Conservation (phyloP, 129 eudicot genomes). For the Lactuca saligna region DNA sequence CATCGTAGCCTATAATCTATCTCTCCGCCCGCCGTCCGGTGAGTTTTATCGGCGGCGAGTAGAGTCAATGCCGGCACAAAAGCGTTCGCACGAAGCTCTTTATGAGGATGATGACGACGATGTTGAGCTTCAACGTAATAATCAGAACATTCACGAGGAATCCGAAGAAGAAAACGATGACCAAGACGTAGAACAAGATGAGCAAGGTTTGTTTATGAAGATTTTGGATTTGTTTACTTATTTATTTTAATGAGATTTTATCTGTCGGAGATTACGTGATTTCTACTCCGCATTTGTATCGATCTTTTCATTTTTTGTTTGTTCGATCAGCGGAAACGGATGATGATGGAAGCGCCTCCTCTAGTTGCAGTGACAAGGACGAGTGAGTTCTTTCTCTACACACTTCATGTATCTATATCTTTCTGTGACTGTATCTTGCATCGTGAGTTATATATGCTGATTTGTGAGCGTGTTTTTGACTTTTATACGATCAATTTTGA, state of each 20-base stretch:
- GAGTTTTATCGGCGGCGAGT: slow-evolving; percentile 26
- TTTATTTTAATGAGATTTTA: neutral
- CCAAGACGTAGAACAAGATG: slow-evolving; percentile 24
- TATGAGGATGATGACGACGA: slow-evolving; percentile 29
- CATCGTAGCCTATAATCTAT: slow-evolving; percentile 25
- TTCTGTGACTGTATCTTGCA: slow-evolving; percentile 1
- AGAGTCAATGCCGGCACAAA: slow-evolving; percentile 45
- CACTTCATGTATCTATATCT: slow-evolving; percentile 7
- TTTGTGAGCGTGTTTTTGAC: slow-evolving; percentile 23
- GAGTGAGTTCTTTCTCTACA: slow-evolving; percentile 44
- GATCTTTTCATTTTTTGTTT: slow-evolving; percentile 20
- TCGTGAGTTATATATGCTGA: slow-evolving; percentile 14
- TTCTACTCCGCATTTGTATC: slow-evolving; percentile 18
- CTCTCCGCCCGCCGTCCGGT: slow-evolving; percentile 34
- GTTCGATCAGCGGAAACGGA: slow-evolving; percentile 29
- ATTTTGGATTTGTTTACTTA: neutral
- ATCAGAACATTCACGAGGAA: slow-evolving; percentile 19
- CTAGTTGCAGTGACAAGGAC: slow-evolving; percentile 48
- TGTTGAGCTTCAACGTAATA: slow-evolving; percentile 26
- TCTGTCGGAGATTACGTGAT: slow-evolving; percentile 7
- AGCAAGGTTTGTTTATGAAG: slow-evolving; percentile 20
- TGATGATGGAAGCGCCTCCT: slow-evolving; percentile 46
- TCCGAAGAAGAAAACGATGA: slow-evolving; percentile 31
- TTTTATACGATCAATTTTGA: slow-evolving; percentile 2
- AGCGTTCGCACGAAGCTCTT: slow-evolving; percentile 34